Evolutionary conservation across 805 yeast genomes (phyloP).

Genomic region (Nakazawaea pomicola): DNA sequence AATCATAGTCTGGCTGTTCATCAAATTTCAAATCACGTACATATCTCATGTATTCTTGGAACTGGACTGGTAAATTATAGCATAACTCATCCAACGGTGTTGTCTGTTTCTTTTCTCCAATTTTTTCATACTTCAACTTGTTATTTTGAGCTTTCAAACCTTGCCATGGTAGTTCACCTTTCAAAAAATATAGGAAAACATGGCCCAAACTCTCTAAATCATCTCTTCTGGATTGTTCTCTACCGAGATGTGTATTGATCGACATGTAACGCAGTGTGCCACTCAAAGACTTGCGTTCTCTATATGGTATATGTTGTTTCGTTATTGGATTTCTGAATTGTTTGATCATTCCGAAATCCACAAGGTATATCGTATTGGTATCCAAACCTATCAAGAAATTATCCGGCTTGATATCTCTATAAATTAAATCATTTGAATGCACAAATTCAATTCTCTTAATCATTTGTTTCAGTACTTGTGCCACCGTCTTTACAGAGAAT

Average conservation of each 20-base stretch:
- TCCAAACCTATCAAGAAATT: slow-evolving; percentile 71
- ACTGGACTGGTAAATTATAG: slow-evolving; percentile 63
- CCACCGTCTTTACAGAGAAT: slow-evolving; percentile 67
- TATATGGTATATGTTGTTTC: slow-evolving; percentile 75
- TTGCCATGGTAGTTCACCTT: slow-evolving; percentile 86
- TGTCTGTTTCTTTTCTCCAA: slow-evolving; percentile 74
- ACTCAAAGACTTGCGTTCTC: slow-evolving; percentile 73
- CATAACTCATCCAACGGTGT: slow-evolving; percentile 61
- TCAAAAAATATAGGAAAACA: slow-evolving; percentile 71
- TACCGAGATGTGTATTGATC: slow-evolving; percentile 79
- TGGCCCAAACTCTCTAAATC: slow-evolving; percentile 80
- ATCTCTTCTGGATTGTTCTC: slow-evolving; percentile 81
- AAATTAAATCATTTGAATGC: slow-evolving; percentile 72
- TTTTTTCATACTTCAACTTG: slow-evolving; percentile 76
- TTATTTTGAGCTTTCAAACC: slow-evolving; percentile 88
- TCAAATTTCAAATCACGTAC: slow-evolving; percentile 71
- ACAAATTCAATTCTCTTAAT: slow-evolving; percentile 64
- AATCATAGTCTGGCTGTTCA: slow-evolving; percentile 74
- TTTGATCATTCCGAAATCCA: slow-evolving; percentile 86
- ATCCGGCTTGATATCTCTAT: slow-evolving; percentile 81
- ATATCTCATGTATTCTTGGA: slow-evolving; percentile 66
- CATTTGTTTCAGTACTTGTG: slow-evolving; percentile 75
- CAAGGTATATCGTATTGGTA: slow-evolving; percentile 64
- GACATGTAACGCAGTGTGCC: slow-evolving; percentile 90
- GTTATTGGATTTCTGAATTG: slow-evolving; percentile 78